Percentiles rank a stretch among this genome's conserved stretches.
Evolutionary conservation across 1,284 basidiomycete species (phyloP).

Genomic region (Porodaedalea pini): DNA sequence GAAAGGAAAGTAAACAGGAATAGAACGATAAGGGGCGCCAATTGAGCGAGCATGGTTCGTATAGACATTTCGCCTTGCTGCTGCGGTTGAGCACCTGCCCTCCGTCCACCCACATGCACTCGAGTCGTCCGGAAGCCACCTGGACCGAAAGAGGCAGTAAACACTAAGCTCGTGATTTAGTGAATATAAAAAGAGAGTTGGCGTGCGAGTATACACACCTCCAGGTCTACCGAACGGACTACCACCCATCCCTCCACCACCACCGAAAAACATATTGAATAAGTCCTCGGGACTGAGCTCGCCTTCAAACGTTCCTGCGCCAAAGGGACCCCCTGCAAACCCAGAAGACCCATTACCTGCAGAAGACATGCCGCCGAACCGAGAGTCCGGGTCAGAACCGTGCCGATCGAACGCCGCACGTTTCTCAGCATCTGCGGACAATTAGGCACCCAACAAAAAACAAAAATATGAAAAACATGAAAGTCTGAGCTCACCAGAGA

Average conservation of each 20-base stretch:
- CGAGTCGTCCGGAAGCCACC: constrained; percentile 72
- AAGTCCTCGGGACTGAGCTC: constrained; percentile 95
- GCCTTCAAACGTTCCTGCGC: constrained; percentile 61
- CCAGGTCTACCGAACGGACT: constrained; percentile 51
- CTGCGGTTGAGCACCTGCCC: constrained; percentile 33
- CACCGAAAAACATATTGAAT: constrained; percentile 99
- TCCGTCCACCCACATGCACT: constrained; percentile 38
- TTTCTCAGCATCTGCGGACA: constrained; percentile 77
- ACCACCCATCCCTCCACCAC: constrained; percentile 52
- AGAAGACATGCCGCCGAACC: constrained; percentile 67
- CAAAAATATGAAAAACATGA: background rate
- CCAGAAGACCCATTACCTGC: constrained; percentile 42
- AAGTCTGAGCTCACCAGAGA: constrained; percentile 61
- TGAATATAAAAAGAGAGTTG: background rate
- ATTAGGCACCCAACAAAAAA: background rate
- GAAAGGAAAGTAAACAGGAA: constrained; percentile 84
- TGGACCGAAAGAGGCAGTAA: constrained; percentile 71
- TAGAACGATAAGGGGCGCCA: constrained; percentile 83
- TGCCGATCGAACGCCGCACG: constrained; percentile 85
- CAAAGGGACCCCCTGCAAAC: constrained; percentile 50
- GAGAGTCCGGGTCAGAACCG: constrained; percentile 83
- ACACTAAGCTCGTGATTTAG: constrained; percentile 53
- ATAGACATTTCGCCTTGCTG: constrained; percentile 43
- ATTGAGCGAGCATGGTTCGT: constrained; percentile 74
- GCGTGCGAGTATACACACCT: constrained; percentile 26